phyloP scores from a whole-genome alignment of 176 grass and related monocot species.

The Raddia distichophylla region DNA sequence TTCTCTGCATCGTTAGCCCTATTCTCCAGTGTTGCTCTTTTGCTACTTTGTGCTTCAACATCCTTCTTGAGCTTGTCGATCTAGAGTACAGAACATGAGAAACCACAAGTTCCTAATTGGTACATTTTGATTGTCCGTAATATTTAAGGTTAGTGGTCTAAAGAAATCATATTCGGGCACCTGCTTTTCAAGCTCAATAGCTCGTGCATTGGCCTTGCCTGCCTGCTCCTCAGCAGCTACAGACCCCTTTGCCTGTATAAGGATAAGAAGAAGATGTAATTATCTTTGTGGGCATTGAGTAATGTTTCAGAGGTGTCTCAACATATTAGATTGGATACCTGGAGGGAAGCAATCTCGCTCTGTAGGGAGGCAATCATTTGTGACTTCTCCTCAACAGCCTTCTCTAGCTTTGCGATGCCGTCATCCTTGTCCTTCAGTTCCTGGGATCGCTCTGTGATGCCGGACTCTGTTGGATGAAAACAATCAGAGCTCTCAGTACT shows the following conservation, averaged over 20 bases:
- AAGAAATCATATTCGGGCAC: constrained; percentile 25
- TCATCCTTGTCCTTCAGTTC: constrained; percentile 80
- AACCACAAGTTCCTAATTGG: background rate
- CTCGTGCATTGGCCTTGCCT: constrained; percentile 57
- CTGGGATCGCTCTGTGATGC: constrained; percentile 51
- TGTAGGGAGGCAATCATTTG: constrained; percentile 63
- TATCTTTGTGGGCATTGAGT: background rate
- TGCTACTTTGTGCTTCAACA: constrained; percentile 53
- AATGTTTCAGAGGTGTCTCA: background rate
- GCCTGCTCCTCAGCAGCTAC: constrained; percentile 67
- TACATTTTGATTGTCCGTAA: background rate
- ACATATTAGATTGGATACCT: constrained; percentile 41
- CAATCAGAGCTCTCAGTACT: background rate
- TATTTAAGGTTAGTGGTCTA: background rate
- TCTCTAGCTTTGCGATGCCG: constrained; percentile 57
- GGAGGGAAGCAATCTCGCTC: constrained; percentile 65
- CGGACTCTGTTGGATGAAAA: constrained; percentile 55
- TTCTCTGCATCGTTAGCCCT: constrained; percentile 56
- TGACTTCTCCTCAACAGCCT: constrained; percentile 61
- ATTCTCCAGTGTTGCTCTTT: constrained; percentile 57
- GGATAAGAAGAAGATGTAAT: background rate
- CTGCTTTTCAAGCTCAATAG: constrained; percentile 73
- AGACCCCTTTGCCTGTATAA: constrained; percentile 56
- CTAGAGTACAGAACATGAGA: constrained; percentile 45
- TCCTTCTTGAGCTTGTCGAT: constrained; percentile 65